Evolutionary conservation across 495 filamentous ascomycete species (phyloP).

Genomic region (Trichocladium uniseriatum): DNA sequence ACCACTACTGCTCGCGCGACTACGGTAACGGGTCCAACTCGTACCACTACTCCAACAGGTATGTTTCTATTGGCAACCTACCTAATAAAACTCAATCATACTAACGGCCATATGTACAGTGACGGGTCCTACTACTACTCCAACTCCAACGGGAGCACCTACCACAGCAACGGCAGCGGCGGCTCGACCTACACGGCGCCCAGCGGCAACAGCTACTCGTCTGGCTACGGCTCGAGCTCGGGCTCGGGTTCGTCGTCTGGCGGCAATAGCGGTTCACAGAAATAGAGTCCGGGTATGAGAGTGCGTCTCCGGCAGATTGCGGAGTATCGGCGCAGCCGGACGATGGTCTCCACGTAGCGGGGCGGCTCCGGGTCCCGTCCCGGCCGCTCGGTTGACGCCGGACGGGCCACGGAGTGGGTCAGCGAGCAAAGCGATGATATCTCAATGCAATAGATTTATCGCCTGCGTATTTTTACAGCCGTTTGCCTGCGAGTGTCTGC

Average conservation of each 20-base stretch:
- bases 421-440: no score
- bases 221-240: conserved; percentile 15
- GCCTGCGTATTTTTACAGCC: no score
- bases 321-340: no score
- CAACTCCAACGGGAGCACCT: conserved; percentile 44
- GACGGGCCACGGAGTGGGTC: no score
- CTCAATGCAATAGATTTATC: no score
- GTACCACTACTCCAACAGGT: conserved; percentile 50
- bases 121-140: conserved; percentile 53
- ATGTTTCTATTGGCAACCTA: neutral
- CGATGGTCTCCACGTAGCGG: no score
- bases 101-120: conserved; percentile 15
- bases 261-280: neutral
- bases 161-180: conserved; percentile 38
- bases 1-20: conserved; percentile 48
- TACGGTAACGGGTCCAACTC: conserved; percentile 41
- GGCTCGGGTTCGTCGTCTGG: conserved; percentile 1
- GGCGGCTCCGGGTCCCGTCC: no score
- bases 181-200: conserved; percentile 36
- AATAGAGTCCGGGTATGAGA: neutral
- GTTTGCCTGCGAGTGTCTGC: no score
- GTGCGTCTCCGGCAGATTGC: no score
- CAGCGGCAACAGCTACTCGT: conserved; percentile 20
- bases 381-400: no score
- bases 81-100: neutral